Base-by-base conservation (phyloP, 2,329 filamentous ascomycete genomes). In the Botrytis pseudocinerea region DNA sequence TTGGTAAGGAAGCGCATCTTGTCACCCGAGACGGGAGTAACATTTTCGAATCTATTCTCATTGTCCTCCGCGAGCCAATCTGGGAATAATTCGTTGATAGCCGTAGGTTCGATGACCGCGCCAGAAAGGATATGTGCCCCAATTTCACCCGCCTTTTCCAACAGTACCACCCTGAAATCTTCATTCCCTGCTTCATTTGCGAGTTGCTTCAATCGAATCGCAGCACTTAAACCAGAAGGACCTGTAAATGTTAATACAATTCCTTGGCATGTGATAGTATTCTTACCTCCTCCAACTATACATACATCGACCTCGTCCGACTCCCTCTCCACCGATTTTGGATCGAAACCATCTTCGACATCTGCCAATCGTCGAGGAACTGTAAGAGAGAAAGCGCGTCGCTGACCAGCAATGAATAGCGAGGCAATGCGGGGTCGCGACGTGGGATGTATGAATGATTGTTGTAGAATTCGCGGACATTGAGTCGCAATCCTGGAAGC, bases 101-200 rank as follows among this genome's bases (percentile, higher is more conserved):
- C 92, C 46, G 90, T 90, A 4, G 96, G 95, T 82, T 99, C 91
- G 77, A 99, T 92, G 65, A 99, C 96, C 79, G 97, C 97, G 74
- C 96, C 96, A 28, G 95, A 98, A 54, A 99, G 87, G 76, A 97
- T 97, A 82, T 99, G 96, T 42, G 95, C 95, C 70, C 96, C 96
- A 74, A 99, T 85, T 82, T 99, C 96, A 75, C 95, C 94, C 3
- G 96, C 94, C 84, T 99, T 99, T 82, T 99, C 96, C 74, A 99
- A 86, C 54, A 99, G 85, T 73, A 99, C 85, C 18, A 99, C 95
- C 48, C 96, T 89, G 82, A 99, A 98, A 76, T 98, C 95, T 76
- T 98, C 94, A 82, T 98, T 97, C 76, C 96, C 95, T 48, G 93
- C 93, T 80, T 95, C 94, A 80, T 95, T 98, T 78, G 96, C 96